Percentiles rank a stretch among this genome's conserved stretches.
phyloP scores from a whole-genome alignment of 805 yeast species.

The Scheffersomyces stipitis region DNA sequence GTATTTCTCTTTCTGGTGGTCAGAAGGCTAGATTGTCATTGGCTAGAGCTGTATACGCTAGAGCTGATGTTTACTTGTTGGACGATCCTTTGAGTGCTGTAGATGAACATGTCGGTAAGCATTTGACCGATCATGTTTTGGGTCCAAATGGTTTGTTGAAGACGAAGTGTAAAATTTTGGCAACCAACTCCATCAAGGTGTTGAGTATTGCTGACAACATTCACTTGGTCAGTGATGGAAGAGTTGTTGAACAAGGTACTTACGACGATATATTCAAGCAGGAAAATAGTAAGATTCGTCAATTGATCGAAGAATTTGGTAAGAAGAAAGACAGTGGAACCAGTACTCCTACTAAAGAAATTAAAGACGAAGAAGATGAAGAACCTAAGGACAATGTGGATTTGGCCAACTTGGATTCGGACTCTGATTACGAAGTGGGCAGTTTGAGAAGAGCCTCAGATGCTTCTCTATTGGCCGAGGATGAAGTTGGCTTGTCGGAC shows the following conservation, averaged over 20 bases:
- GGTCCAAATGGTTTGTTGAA: conserved; percentile 78
- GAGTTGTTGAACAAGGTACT: conserved; percentile 64
- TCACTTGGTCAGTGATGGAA: conserved; percentile 68
- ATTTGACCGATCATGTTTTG: conserved; percentile 76
- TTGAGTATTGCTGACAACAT: conserved; percentile 72
- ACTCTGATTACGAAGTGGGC: conserved; percentile 26
- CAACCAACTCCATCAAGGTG: conserved; percentile 85
- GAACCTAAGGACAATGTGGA: conserved; percentile 29
- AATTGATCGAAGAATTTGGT: conserved; percentile 64
- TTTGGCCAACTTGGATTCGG: conserved; percentile 25
- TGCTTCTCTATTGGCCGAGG: conserved; percentile 40
- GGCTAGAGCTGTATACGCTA: conserved; percentile 93
- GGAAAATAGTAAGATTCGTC: conserved; percentile 49
- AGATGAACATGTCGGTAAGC: conserved; percentile 94
- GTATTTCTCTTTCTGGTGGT: conserved; percentile 94
- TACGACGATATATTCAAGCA: conserved; percentile 51
- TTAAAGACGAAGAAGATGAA: conserved; percentile 15
- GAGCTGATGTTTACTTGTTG: conserved; percentile 86
- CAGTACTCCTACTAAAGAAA: conserved; percentile 16
- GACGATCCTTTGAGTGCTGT: conserved; percentile 97
- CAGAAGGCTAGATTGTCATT: conserved; percentile 94
- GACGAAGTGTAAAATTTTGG: conserved; percentile 72
- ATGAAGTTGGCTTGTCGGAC: conserved; percentile 33
- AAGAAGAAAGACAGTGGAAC: conserved; percentile 31
- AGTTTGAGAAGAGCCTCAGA: conserved; percentile 64